Conservation (phyloP, 2,329 filamentous ascomycete species). For the Fusarium brevicatenulatum region DNA sequence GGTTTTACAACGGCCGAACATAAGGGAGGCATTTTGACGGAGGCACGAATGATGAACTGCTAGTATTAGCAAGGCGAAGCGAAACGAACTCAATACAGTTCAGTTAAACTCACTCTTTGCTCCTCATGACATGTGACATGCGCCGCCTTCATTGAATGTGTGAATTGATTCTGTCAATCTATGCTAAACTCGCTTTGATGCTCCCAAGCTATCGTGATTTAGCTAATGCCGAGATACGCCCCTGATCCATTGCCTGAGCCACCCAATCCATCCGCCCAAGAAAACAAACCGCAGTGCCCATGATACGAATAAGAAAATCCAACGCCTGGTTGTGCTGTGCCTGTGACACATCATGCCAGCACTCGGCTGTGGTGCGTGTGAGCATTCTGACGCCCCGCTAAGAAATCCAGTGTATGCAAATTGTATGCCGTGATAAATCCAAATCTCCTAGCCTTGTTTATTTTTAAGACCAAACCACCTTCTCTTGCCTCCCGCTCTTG, state of each 20-base stretch:
- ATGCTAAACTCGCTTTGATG: constrained; percentile 31
- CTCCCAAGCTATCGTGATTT: background rate
- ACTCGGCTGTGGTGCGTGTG: constrained; percentile 10
- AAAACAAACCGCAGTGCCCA: constrained; percentile 18
- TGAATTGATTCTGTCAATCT: constrained; percentile 39
- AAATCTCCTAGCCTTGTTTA: constrained; percentile 42
- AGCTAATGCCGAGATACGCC: constrained; percentile 15
- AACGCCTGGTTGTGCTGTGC: constrained; percentile 29
- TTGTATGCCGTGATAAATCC: constrained; percentile 26
- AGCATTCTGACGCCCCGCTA: constrained; percentile 15
- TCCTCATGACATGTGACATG: background rate
- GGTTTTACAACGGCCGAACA: constrained; percentile 16
- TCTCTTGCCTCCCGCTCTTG: constrained; percentile 44
- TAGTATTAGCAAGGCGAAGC: constrained; percentile 5
- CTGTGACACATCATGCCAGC: background rate
- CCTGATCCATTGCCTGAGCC: constrained; percentile 15
- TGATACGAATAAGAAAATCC: constrained; percentile 34
- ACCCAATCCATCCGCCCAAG: constrained; percentile 5
- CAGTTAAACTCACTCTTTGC: background rate
- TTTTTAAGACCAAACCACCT: constrained; percentile 52
- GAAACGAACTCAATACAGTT: constrained; percentile 3
- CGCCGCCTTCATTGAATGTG: background rate
- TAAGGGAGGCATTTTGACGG: constrained; percentile 12
- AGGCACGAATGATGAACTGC: constrained; percentile 22
- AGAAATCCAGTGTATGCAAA: constrained; percentile 13